Percentiles rank a stretch among this genome's conserved stretches.
Conservation (phyloP, 208 protist species). For the Blastocrithidia nonstop region DNA sequence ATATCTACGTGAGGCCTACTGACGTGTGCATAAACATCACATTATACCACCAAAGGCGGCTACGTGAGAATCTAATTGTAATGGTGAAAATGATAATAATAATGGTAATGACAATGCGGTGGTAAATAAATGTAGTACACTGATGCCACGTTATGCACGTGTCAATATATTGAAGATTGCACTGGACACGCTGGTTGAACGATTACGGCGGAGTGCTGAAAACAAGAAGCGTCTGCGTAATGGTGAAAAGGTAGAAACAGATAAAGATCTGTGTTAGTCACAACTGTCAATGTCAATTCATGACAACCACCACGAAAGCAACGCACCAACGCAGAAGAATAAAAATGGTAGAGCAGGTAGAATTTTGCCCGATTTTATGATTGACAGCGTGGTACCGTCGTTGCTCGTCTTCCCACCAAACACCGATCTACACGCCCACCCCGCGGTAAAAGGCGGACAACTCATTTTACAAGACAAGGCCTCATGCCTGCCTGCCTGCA, state of each 20-base stretch:
- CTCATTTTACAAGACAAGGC: slow-evolving; percentile 82
- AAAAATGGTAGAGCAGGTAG: too few species aligned
- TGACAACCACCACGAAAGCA: slow-evolving; percentile 4
- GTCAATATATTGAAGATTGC: slow-evolving; percentile 81
- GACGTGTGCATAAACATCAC: slow-evolving; percentile 65
- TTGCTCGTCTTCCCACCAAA: slow-evolving; percentile 75
- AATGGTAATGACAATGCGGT: slow-evolving; percentile 1
- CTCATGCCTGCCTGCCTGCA: slow-evolving; percentile 81
- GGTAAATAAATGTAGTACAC: too few species aligned
- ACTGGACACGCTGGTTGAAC: slow-evolving; percentile 39
- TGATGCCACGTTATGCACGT: slow-evolving; percentile 64
- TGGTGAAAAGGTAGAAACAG: not conserved
- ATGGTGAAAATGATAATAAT: slow-evolving; percentile 3
- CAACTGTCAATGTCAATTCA: slow-evolving; percentile 4
- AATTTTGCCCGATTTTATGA: slow-evolving; percentile 39
- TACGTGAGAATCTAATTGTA: slow-evolving; percentile 7
- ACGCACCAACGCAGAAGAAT: too few species aligned
- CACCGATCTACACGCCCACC: slow-evolving; percentile 77
- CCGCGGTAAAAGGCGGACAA: slow-evolving; percentile 65
- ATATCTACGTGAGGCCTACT: slow-evolving; percentile 72
- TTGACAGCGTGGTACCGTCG: slow-evolving; percentile 50
- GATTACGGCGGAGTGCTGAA: slow-evolving; percentile 16
- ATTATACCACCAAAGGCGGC: slow-evolving; percentile 26
- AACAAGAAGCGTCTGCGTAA: not conserved
- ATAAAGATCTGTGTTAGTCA: not conserved